phyloP scores from a whole-genome alignment of 257 asterid species.

The Gentiana straminea region DNA sequence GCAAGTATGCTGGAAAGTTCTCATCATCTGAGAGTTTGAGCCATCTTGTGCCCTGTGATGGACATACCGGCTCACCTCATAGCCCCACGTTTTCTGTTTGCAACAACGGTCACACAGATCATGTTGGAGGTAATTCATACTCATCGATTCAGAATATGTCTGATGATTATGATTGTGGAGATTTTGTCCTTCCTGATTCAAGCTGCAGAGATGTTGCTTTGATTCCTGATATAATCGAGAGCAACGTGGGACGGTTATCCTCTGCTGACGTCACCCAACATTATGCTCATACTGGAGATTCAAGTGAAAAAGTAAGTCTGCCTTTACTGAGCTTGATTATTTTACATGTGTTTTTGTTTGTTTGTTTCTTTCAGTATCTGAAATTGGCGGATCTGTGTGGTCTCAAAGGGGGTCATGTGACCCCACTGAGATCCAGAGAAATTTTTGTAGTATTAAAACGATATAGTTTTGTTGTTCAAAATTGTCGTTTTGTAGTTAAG shows the following conservation, averaged over 20 bases:
- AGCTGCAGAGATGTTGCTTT: conserved; percentile 51
- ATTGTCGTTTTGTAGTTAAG: background rate
- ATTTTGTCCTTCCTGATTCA: conserved; percentile 49
- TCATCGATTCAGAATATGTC: conserved; percentile 27
- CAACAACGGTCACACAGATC: conserved; percentile 52
- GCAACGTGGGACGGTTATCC: conserved; percentile 60
- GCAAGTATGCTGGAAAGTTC: conserved; percentile 51
- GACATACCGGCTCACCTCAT: conserved; percentile 43
- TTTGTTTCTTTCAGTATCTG: too few species aligned
- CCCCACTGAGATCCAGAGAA: too few species aligned
- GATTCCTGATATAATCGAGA: conserved; percentile 75
- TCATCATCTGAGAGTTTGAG: conserved; percentile 87
- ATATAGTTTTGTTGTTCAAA: too few species aligned
- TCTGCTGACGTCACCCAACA: conserved; percentile 62
- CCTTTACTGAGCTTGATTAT: too few species aligned
- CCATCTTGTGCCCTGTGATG: conserved; percentile 51
- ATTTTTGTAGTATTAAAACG: too few species aligned
- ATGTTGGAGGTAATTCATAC: conserved; percentile 31
- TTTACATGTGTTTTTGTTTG: too few species aligned
- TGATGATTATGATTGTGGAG: conserved; percentile 51
- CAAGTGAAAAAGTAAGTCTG: conserved; percentile 51
- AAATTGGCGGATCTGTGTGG: too few species aligned
- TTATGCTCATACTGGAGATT: conserved; percentile 51
- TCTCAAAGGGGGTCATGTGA: too few species aligned
- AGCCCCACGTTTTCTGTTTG: conserved; percentile 75